Evolutionary conservation across 139 green algal genomes (phyloP).

Genomic region (Asterochloris erici): DNA sequence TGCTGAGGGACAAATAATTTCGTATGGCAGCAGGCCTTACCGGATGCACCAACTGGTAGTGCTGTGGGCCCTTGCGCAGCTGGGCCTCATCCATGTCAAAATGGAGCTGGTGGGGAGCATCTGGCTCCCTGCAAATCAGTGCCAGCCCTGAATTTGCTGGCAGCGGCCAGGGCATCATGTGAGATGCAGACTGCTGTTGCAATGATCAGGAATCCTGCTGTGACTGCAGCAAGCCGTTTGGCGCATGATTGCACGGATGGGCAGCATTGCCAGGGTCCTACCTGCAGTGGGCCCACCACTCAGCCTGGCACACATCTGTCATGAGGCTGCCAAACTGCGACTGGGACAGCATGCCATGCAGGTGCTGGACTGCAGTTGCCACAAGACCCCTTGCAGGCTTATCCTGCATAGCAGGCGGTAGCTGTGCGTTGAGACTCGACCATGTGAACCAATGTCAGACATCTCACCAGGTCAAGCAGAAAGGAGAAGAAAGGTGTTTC

Average conservation of each 20-base stretch:
- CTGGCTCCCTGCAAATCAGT: too few species aligned
- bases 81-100: slow-evolving; percentile 20
- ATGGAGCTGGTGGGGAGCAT: slow-evolving; percentile 16
- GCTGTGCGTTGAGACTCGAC: too few species aligned
- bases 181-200: too few species aligned
- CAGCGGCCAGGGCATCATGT: too few species aligned
- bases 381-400: background rate
- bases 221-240: too few species aligned
- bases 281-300: slow-evolving; percentile 44
- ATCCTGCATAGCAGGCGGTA: background rate
- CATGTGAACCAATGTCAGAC: too few species aligned
- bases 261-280: background rate
- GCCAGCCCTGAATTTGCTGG: too few species aligned
- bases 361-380: background rate
- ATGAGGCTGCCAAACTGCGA: background rate
- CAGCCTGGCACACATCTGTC: slow-evolving; percentile 16
- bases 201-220: too few species aligned
- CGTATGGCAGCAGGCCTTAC: background rate
- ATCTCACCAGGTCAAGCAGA: too few species aligned
- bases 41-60: slow-evolving; percentile 27
- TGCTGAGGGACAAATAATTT: too few species aligned
- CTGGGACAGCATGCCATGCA: background rate
- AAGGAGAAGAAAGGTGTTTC: too few species aligned
- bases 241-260: too few species aligned
- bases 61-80: slow-evolving; percentile 23